Conservation (phyloP, 345 rosid genomes). For the Kernera saxatilis region DNA sequence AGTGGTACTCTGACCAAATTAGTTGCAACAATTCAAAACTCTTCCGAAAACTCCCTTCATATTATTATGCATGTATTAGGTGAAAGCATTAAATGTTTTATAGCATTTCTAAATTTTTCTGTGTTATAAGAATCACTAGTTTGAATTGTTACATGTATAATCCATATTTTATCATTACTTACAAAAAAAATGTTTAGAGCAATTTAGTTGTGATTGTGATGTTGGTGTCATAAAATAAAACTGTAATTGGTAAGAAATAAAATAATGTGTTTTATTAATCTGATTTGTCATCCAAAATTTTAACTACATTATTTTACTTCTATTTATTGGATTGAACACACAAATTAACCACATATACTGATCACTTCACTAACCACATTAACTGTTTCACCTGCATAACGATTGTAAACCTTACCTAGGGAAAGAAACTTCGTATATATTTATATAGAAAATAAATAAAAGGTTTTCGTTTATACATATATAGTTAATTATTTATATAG, state of each 20-base stretch:
- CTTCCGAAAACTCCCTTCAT: neutral
- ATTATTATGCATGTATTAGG: neutral
- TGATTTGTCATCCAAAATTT: too few species aligned
- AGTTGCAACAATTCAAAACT: conserved; percentile 10
- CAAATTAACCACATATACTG: too few species aligned
- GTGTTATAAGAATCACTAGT: neutral
- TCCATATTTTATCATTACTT: neutral
- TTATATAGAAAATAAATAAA: too few species aligned
- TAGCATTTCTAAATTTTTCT: neutral
- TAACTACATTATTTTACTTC: too few species aligned
- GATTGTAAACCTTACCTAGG: too few species aligned
- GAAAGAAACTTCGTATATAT: too few species aligned
- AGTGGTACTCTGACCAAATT: conserved; percentile 15
- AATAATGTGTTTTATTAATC: too few species aligned
- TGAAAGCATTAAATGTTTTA: neutral
- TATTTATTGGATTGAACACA: too few species aligned
- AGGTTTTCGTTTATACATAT: neutral
- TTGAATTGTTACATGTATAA: neutral
- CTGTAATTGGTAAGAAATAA: too few species aligned
- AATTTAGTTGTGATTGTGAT: neutral
- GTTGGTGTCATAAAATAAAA: too few species aligned
- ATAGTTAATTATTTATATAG: neutral
- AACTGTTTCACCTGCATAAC: neutral
- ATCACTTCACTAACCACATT: neutral
- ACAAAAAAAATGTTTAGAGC: neutral